Percentiles rank a stretch among this genome's conserved stretches.
Conservation (phyloP, 768 basidiomycete species). For the Calocybe indica region DNA sequence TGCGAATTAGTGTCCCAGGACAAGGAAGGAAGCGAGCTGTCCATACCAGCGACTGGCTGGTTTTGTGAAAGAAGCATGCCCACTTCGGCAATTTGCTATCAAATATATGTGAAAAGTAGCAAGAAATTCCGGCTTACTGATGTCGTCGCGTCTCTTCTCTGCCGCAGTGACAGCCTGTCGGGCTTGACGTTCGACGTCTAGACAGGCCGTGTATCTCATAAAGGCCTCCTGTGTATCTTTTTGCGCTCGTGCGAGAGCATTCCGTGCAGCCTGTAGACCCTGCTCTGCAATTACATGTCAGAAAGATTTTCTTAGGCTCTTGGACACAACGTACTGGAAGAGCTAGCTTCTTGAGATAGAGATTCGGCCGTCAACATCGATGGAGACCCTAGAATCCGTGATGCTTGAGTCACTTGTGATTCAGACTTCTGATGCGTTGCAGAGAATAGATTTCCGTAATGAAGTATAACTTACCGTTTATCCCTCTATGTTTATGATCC, state of each 20-base stretch:
- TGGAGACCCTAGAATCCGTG: constrained; percentile 46
- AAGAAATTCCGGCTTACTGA: constrained; percentile 30
- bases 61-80: constrained; percentile 40
- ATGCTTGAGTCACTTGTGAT: constrained; percentile 22
- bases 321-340: constrained; percentile 44
- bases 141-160: constrained; percentile 67
- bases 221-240: constrained; percentile 71
- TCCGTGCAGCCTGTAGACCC: constrained; percentile 56
- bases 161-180: constrained; percentile 56
- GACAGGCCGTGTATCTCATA: constrained; percentile 59
- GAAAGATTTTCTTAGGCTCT: too few species aligned
- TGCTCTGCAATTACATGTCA: constrained; percentile 35
- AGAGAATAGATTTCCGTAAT: background rate
- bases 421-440: too few species aligned
- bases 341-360: constrained; percentile 50
- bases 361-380: constrained; percentile 44
- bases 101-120: constrained; percentile 9
- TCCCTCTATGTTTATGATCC: constrained; percentile 26
- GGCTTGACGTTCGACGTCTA: constrained; percentile 64
- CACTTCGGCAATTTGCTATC: constrained; percentile 28
- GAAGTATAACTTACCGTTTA: constrained; percentile 21
- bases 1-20: constrained; percentile 13
- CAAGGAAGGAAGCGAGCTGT: constrained; percentile 2
- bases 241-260: constrained; percentile 55
- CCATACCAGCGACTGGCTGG: constrained; percentile 29